Evolutionary conservation across 192 early-diverging fungal species (phyloP), one percentile per base, ranked within the genome.

Genomic region (Rhizophagus clarus): DNA sequence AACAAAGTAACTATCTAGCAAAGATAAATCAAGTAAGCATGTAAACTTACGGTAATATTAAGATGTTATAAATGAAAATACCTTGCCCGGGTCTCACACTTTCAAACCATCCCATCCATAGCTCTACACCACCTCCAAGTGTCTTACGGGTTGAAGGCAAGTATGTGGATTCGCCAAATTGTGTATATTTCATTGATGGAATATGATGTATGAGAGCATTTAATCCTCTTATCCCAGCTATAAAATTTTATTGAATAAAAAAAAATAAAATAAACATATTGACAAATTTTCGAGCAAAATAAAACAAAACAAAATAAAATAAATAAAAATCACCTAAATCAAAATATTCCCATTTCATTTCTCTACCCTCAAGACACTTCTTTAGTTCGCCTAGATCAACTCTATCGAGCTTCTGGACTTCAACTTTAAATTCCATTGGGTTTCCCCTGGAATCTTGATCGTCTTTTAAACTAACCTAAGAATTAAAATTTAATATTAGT

Each of bases 21-120:
- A 70, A 37, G 15, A 22, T 11, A 70, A 34, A 17, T 24, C 6
- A 42, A 74, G 15, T 42, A 34, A 74, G 49, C 24, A 14, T 56
- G 9, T 32, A 56, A 56, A 56, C n/a, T 56, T 56, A 22, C 51
- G 32, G 51, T 28, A 45, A 34, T n/a, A 11, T 22, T 8, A 62
- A 32, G 14, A 63, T 42, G 0, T 24, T 5, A 15, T 31, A 24
- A 62, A 63, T 37, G 12, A n/a, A 3, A 10, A 12, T 63, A 71
- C 90, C 91, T 64, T 88, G 73, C 2, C 92, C 89, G 0, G 95
- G 93, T 0, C 92, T 88, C 34, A 96, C 83, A 69, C 90, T 92
- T 74, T 95, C 93, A 76, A 94, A 95, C 76, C 95, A 91, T 9
- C 96, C 96, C 68, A 90, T 89, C 95, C 95, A 96, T 20, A 94